Conservation (phyloP, 108 stramenopile species). For the Seminavis robusta region DNA sequence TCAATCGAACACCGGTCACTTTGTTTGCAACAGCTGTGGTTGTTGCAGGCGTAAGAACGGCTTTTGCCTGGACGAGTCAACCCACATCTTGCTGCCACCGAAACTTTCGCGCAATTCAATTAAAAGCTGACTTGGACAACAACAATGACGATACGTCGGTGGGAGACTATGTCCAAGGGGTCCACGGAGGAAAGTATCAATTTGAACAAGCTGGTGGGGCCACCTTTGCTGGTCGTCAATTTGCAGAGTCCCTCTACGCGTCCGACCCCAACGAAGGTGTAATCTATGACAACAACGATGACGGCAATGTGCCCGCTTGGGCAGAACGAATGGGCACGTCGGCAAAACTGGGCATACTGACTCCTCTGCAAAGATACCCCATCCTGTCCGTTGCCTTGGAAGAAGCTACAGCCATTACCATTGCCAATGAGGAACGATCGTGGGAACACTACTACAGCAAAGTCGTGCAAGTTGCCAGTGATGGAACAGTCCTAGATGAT, state of each 20-base stretch:
- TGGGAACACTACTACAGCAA: constrained; percentile 30
- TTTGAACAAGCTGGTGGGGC: constrained; percentile 12
- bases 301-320: constrained; percentile 8
- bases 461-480: too few relatives aligned
- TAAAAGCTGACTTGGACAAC: too few relatives aligned
- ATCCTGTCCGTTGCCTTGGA: not conserved
- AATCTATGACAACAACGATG: not conserved
- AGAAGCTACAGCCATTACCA: not conserved
- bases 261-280: not conserved
- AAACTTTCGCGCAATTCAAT: too few relatives aligned
- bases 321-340: not conserved
- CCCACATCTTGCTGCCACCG: too few relatives aligned
- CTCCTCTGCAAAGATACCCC: not conserved
- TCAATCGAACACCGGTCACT: too few relatives aligned
- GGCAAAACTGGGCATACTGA: not conserved
- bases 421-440: constrained; percentile 29
- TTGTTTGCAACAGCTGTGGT: too few relatives aligned
- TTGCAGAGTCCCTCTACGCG: constrained; percentile 12
- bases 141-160: constrained; percentile 7
- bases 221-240: constrained; percentile 13
- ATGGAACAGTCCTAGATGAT: not conserved
- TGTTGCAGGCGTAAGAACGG: too few relatives aligned
- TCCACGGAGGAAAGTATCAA: constrained; percentile 37
- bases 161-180: constrained; percentile 20
- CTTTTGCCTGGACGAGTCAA: too few relatives aligned